Conservation (phyloP, 2,329 filamentous ascomycete genomes). For the Colletotrichum sp. region DNA sequence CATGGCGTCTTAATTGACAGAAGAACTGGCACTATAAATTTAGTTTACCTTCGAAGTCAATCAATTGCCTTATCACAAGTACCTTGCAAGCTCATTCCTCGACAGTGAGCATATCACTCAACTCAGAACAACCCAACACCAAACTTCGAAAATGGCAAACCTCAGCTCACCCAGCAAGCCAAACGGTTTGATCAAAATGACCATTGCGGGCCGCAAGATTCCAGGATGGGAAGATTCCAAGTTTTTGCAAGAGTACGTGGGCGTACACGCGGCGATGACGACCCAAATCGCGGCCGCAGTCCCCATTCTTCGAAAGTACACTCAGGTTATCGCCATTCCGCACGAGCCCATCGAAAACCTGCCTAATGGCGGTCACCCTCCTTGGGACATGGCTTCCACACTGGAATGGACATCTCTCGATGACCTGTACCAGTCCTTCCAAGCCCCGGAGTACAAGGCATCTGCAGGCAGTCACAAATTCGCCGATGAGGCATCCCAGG, state of each 20-base stretch:
- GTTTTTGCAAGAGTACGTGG: neutral
- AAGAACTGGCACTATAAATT: neutral
- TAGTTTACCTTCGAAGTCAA: neutral
- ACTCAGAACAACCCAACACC: neutral
- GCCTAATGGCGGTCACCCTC: neutral
- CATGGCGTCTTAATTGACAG: neutral
- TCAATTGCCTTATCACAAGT: fast-evolving
- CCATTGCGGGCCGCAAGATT: neutral
- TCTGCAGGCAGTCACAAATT: neutral
- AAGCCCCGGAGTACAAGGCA: neutral
- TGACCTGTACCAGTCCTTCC: neutral
- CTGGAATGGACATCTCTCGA: neutral
- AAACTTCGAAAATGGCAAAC: neutral
- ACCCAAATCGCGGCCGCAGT: neutral
- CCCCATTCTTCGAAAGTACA: neutral
- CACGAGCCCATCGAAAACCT: neutral
- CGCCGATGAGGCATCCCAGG: neutral
- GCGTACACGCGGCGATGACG: neutral
- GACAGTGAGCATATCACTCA: no score
- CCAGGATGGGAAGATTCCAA: neutral
- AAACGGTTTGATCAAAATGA: neutral
- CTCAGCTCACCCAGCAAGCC: fast-evolving
- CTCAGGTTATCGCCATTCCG: neutral
- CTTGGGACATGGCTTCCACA: neutral
- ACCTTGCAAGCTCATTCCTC: no score